Base-by-base conservation (phyloP, 176 grass and related monocot genomes). In the Rhipidocladum racemiflorum region DNA sequence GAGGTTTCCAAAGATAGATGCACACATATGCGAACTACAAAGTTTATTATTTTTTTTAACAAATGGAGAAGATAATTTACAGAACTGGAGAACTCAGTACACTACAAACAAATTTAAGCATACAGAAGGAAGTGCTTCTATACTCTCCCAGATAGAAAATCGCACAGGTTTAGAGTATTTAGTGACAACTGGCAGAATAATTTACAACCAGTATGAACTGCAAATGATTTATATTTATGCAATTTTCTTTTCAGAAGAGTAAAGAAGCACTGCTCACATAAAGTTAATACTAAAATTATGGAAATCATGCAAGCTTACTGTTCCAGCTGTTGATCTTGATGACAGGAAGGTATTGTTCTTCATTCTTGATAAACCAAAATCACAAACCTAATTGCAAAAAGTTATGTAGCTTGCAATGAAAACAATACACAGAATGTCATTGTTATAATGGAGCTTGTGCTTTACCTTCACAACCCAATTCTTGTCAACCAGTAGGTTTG, bases 401-500 rank as follows among this genome's bases (percentile, higher is more conserved):
- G 8, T 87, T 49, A 73, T 61, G 61, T 24, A 65, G 69, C 21
- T 74, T 77, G 35, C 32, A 61, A 65, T 29, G 35, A 30, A 54
- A 65, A 87, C 45, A 71, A 28, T 51, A 43, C 29, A 68, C 49
- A 45, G 28, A 71, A 81, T 71, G 44, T 17, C 70, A 88, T 63
- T 87, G 46, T 32, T 76, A 82, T 70, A 29, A 25, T 87, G 64
- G 23, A 85, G 83, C 34, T 23, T 54, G 38, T 50, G 55, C 30
- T 24, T 91, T 93, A 99, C 96, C 96, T 99, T 99, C 54, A 99
- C 96, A 82, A 99, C 93, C 96, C 96, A 99, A 70, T 99, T 99
- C 74, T 93, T 99, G 84, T 99, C 93, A 72, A 99, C 96, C 65
- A 99, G 87, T 80, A 99, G 87, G 59, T 99, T 99, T 83, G 96